Base-by-base conservation (phyloP, 768 basidiomycete species). In the Xanthoconium purpureum region DNA sequence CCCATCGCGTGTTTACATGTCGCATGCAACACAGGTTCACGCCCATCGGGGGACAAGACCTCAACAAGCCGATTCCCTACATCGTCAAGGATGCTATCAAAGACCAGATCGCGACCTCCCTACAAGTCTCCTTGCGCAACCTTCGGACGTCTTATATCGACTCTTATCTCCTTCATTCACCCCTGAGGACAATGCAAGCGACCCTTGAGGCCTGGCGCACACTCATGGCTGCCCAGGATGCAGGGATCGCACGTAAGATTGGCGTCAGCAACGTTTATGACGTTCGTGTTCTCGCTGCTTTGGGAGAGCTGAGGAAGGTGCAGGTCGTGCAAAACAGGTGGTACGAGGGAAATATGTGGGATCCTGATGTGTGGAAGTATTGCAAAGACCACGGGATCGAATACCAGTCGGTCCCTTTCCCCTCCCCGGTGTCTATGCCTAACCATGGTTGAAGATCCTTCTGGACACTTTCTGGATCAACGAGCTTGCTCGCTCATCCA, bases 381-480 rank as follows among this genome's bases (percentile, higher is more conserved):
- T 94, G 91, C 67, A 78, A 73, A 61, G 71, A 78, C 52, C 74
- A 85, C 48, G 81, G 72, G 12, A 84, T 89, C 10, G 80, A 84
- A 65, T 93, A 92, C 63, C 89, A 93, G 88, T 91, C 60, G 37
- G 70, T 63, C 28, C 63, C 62, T 53, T 33, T 33, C 35, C 10
- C 17, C 20, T 35, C 42, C 9, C 24, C 9, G 6, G 30, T 15
- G 14, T 44, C 42, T 10, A 29, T 43, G 48, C 35, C 51, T 40
- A 32, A 54, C 33, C 32, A 47, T 30, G 10, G 28, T 7, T 20
- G 35, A 44, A 91, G 90, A 63, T 91, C 90, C 15, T 93, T 94
- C 70, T 93, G 92, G 91, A 93, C 92, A 24, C 73, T 94, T 24
- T 80, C 87, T 1, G 88, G 89, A n/a, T 88, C 89, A 3, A 86